These are phyloP conservation scores for Dovyalis caffra DNA, from an alignment of 345 rosid genomes.

Conservation along the genomic window DNA sequence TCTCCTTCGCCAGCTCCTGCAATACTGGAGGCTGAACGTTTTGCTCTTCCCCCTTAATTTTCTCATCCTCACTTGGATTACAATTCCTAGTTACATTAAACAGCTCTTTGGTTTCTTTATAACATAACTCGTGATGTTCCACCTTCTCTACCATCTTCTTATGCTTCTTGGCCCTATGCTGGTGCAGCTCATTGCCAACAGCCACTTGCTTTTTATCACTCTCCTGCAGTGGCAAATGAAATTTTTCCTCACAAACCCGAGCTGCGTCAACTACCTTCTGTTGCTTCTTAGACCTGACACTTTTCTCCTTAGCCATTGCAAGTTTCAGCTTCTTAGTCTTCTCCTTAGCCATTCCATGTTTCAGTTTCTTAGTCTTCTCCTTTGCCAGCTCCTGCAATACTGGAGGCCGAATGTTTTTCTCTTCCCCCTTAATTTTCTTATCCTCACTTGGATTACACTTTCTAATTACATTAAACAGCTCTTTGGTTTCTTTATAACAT, in stretches of 20 bases:
- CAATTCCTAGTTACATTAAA: conserved; percentile 1
- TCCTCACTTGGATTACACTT: conserved; percentile 5
- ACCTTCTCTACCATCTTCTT: conserved; percentile 18
- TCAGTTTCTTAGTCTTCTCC: too few species aligned
- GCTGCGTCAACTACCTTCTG: background rate
- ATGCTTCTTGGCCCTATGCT: conserved; percentile 13
- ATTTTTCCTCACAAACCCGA: background rate
- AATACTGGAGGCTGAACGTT: background rate
- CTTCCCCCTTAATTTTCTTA: background rate
- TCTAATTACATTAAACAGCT: conserved; percentile 2
- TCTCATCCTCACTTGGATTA: conserved; percentile 1
- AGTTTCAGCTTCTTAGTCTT: too few species aligned
- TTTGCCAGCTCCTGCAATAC: conserved; percentile 3
- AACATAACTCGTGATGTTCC: conserved; percentile 6
- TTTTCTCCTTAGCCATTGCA: too few species aligned
- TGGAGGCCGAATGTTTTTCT: background rate
- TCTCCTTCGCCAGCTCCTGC: conserved; percentile 17
- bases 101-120: conserved; percentile 5
- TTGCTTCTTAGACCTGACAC: background rate
- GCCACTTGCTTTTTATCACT: conserved; percentile 5
- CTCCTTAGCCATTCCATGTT: too few species aligned
- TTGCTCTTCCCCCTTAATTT: background rate
- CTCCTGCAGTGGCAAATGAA: conserved; percentile 4
- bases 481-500: conserved; percentile 10
- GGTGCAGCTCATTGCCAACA: conserved; percentile 15